Conservation (phyloP, 805 yeast species). For the Metschnikowia arizonensis region DNA sequence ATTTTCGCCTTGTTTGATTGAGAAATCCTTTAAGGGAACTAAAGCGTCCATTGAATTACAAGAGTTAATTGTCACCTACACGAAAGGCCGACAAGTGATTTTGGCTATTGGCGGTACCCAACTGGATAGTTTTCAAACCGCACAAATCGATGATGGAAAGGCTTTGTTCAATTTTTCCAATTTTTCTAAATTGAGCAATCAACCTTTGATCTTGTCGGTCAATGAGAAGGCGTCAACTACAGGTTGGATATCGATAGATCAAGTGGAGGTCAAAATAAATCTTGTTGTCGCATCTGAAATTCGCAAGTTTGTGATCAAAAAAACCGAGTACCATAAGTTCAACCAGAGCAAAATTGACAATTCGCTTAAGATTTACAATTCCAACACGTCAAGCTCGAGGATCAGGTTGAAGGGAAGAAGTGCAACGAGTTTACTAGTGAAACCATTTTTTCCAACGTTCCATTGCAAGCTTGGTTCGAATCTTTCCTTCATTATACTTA, state of each 20-base stretch:
- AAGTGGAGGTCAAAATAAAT: constrained; percentile 13
- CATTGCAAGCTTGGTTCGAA: constrained; percentile 10
- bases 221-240: constrained; percentile 20
- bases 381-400: background rate
- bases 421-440: constrained; percentile 8
- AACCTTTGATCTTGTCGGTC: constrained; percentile 20
- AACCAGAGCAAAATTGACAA: constrained; percentile 3
- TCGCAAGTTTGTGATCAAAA: constrained; percentile 1
- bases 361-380: constrained; percentile 3
- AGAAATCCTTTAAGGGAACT: background rate
- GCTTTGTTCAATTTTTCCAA: constrained; percentile 8
- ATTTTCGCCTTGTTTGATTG: background rate
- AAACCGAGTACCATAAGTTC: constrained; percentile 3
- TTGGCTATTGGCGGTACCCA: constrained; percentile 7
- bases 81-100: background rate
- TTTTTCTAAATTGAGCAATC: constrained; percentile 2
- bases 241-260: constrained; percentile 23
- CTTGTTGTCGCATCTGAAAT: constrained; percentile 6
- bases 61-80: background rate
- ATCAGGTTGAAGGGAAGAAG: constrained; percentile 10
- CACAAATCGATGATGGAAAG: background rate
- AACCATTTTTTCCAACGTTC: constrained; percentile 26
- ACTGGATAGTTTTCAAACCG: constrained; percentile 3
- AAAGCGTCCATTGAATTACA: background rate
- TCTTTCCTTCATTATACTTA: constrained; percentile 21